Base-by-base conservation (phyloP, 1,284 basidiomycete genomes). In the Pisolithus thermaeus region DNA sequence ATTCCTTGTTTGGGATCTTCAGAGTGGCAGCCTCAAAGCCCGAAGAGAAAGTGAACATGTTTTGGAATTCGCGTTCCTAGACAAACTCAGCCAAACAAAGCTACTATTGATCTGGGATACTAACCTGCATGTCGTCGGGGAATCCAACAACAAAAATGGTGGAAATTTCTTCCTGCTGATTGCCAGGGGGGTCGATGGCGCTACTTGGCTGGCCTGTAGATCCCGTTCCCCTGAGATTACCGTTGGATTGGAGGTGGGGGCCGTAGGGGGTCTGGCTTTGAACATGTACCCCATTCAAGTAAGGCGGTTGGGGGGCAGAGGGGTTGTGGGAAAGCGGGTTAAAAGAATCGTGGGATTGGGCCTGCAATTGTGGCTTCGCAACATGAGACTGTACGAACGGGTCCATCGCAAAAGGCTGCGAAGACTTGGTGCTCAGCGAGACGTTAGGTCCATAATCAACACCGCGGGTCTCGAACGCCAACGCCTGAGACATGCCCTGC, bases 141-240 rank as follows among this genome's bases (percentile, higher is more conserved):
- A 99, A 99, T 1, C 96, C 96, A 28, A 98, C 96, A 1, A 99
- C 95, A 61, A 99, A 99, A 57, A 99, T 96, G 2, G 96, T 99
- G 20, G 91, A 95, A 54, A 98, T 97, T 61, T 97, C 94, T 66
- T 97, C 94, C 53, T 87, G 82, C 20, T 69, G 68, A 20, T 48
- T 49, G 50, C 49, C 46, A 28, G 64, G 67, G 0, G 57, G 41
- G 40, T 70, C 64, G 4, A 41, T 35, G 23, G 38, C 22, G 5
- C 43, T 41, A 50, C 47, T 67, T 18, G 66, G 37, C 50, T 66
- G 67, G 25, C 55, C 56, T 23, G 65, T 49, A 46, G 58, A 52
- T 35, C 56, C 59, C 9, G 66, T 32, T 38, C 59, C 58, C 35
- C 65, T 67, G 52, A 51, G 16, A 1, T 48, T 50, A 39, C 64